Base-by-base conservation (phyloP, 2,329 filamentous ascomycete genomes). In the Colletotrichum aenigma region DNA sequence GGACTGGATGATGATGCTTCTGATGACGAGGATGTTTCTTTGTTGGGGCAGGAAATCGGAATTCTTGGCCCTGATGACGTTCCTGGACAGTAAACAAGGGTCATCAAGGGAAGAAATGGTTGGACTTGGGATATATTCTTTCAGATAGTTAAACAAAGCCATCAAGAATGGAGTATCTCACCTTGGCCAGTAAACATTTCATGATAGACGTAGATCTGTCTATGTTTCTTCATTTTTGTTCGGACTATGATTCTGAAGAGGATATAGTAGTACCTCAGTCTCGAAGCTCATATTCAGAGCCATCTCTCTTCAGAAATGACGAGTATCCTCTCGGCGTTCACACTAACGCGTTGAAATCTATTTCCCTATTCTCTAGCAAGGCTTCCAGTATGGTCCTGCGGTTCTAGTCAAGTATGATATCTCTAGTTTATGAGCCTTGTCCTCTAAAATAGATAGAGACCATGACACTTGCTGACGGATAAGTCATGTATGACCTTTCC, bases 341-440 rank as follows among this genome's bases (percentile, higher is more conserved):
- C n/a, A 43, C 5, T n/a, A 10, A 12, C 5, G n/a, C 38, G 9
- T 12, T n/a, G 9, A 10, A 0, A 43, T 43, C 5, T 12, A 10
- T 43, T 18, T 43, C 38, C 6, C 9, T n/a, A n/a, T 10, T 4
- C 38, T n/a, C 18, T n/a, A 6, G 8, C 3, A 6, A 6, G 9
- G 1, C 6, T n/a, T n/a, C 9, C 18, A 3, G 18, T 3, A 43
- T 43, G 5, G 3, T 43, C 10, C 0, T 9, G 8, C 2, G 38
- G 3, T 18, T 43, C 38, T 18, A n/a, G 16, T 43, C 1, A 1
- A 43, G 16, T 5, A 6, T 43, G 16, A 43, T 43, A 16, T 43
- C 8, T 18, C 2, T 16, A n/a, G 5, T 10, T 3, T 43, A n/a
- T 6, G 16, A 43, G 6, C 16, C 16, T 18, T 43, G 16, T 43